Evolutionary conservation across 768 basidiomycete species (phyloP), one percentile per base, ranked within the genome.

Genomic region (Vararia minispora): DNA sequence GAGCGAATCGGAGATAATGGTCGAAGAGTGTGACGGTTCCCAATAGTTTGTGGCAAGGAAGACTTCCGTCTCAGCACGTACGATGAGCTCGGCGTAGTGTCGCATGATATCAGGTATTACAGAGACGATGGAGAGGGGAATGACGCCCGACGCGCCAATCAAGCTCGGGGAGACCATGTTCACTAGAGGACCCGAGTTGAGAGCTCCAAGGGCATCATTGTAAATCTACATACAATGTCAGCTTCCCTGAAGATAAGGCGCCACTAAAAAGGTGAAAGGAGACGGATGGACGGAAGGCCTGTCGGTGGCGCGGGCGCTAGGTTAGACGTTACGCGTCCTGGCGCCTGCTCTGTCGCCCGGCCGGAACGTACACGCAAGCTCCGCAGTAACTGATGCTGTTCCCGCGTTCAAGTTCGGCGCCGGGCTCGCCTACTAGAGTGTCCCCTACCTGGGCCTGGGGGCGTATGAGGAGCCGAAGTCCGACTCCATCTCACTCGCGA

Each of bases 51-150:
- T 82, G 2, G 76, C 76, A 11, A 83, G 59, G 45, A 83, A 63
- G 12, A 82, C 67, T 58, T 83, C 79, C 27, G 69, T 60, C 48
- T 78, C 58, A 7, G 79, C 79, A 22, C 64, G 59, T 17, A 75
- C 65, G 37, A 83, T 79, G 33, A 72, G 62, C 33, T 75, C 70
- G 14, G 68, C 63, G 57, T 79, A 77, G 49, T 83, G 80, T 37
- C 69, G 65, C 66, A 81, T 78, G 46, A 82, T 83, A 48, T 83
- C 81, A 0, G 81, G 77, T 31, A 81, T 76, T 29, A 74, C 57
- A 13, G 76, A 78, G 48, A 80, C 62, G 48, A 81, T 67, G 6
- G 69, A 61, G 24, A 80, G 58, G 11, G 77, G 79, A 23, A 79
- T 66, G 12, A 76, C 75, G 6, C 76, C 77, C 11, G 69, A 71